These are phyloP conservation scores for Guyanaporus albipodus DNA, from an alignment of 768 basidiomycete genomes.

Conservation along the genomic window DNA sequence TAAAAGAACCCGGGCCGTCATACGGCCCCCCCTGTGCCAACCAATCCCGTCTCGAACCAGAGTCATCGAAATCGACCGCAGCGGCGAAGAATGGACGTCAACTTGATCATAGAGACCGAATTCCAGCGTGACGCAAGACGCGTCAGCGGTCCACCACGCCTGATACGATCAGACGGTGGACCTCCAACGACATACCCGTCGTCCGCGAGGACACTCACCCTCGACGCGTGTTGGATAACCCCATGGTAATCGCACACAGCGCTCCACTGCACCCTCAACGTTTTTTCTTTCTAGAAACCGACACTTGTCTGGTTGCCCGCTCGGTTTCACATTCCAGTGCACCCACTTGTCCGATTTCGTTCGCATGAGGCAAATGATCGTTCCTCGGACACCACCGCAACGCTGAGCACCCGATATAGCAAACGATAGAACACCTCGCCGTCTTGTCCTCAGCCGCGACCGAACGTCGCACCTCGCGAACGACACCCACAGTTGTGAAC, in stretches of 20 bases:
- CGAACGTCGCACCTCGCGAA: conserved; percentile 51
- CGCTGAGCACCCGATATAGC: conserved; percentile 44
- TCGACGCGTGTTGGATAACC: conserved; percentile 15
- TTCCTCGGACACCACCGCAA: conserved; percentile 18
- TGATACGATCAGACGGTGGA: conserved; percentile 15
- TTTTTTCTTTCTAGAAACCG: conserved; percentile 46
- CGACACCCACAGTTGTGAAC: conserved; percentile 53
- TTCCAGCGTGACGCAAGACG: conserved; percentile 37
- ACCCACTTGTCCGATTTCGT: conserved; percentile 34
- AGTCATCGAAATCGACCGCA: conserved; percentile 15
- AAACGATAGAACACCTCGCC: conserved; percentile 41
- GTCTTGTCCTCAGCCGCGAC: conserved; percentile 38
- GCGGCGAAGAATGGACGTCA: conserved; percentile 21
- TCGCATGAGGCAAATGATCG: conserved; percentile 35
- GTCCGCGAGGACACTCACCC: too few relatives aligned
- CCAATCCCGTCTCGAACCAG: conserved; percentile 17
- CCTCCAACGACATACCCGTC: too few relatives aligned
- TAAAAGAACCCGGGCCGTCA: conserved; percentile 10
- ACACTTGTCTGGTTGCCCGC: conserved; percentile 40
- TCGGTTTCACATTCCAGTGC: conserved; percentile 43
- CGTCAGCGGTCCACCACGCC: too few relatives aligned
- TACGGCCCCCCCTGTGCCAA: conserved; percentile 11
- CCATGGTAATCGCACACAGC: conserved; percentile 26
- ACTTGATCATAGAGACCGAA: conserved; percentile 27
- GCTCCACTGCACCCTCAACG: conserved; percentile 35